Evolutionary conservation across 345 rosid species (phyloP).

Genomic region (Populus tremula): DNA sequence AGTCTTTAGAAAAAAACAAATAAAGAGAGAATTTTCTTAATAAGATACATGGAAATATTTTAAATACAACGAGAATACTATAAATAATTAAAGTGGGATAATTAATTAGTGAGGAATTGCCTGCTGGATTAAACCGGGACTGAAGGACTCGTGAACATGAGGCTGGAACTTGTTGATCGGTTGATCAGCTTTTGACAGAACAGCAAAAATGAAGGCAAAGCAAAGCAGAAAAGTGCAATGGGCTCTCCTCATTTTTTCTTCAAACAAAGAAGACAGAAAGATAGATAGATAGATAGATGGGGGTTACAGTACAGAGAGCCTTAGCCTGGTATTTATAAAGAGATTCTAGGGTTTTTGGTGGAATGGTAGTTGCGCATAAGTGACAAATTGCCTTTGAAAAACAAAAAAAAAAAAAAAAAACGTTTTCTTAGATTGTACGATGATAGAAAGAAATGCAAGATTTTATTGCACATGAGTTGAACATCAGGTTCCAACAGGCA

Average conservation of each 20-base stretch:
- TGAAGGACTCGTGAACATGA: constrained; percentile 43
- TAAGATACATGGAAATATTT: not conserved
- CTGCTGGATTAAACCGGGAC: constrained; percentile 58
- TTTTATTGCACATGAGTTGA: not conserved
- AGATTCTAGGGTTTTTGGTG: not conserved
- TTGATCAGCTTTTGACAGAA: constrained; percentile 24
- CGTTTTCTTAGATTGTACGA: too few relatives aligned
- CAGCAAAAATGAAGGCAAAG: constrained; percentile 15
- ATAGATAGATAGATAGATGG: not conserved
- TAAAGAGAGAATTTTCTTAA: not conserved
- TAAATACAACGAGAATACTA: too few relatives aligned
- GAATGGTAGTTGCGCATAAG: not conserved
- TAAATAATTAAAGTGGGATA: not conserved
- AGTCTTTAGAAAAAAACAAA: not conserved
- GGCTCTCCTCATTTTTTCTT: constrained; percentile 19
- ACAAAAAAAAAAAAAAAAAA: too few relatives aligned
- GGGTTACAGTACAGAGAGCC: not conserved
- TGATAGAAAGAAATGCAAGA: too few relatives aligned
- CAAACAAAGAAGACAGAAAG: not conserved
- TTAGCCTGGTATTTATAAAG: not conserved
- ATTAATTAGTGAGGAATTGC: not conserved
- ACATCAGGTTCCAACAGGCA: not conserved
- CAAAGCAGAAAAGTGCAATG: constrained; percentile 17
- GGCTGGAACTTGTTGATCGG: constrained; percentile 27
- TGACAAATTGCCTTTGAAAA: not conserved